A percentile compares a stretch with the other conserved stretches of the same genome.
Evolutionary conservation across 352 stramenopile species (phyloP).

Genomic region (Phytophthora kernoviae): DNA sequence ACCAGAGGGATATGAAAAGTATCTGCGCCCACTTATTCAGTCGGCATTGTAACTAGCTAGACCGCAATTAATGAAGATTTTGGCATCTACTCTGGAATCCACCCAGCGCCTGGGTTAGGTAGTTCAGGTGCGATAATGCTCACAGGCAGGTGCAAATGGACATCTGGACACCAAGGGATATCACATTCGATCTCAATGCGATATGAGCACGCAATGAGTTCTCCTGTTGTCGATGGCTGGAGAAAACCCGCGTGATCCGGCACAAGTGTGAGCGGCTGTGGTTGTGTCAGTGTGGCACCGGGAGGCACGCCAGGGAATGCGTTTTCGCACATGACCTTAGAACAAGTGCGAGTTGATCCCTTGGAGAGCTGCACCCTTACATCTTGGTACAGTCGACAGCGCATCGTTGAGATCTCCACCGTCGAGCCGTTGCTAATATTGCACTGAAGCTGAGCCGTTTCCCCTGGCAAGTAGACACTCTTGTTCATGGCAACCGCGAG

Average conservation of each 20-base stretch:
- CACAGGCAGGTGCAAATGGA: constrained; percentile 59
- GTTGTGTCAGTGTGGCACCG: constrained; percentile 41
- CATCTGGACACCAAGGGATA: constrained; percentile 68
- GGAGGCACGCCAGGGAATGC: constrained; percentile 56
- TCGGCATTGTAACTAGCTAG: constrained; percentile 20
- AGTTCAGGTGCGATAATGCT: constrained; percentile 52
- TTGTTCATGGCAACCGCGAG: constrained; percentile 77
- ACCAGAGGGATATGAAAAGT: constrained; percentile 45
- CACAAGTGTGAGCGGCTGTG: constrained; percentile 51
- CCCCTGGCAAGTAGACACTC: constrained; percentile 65
- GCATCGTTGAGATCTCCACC: constrained; percentile 65
- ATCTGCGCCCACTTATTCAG: constrained; percentile 37
- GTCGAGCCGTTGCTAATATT: constrained; percentile 64
- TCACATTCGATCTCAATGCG: constrained; percentile 70
- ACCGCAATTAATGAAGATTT: not conserved
- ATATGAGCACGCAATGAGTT: constrained; percentile 60
- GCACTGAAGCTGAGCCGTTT: constrained; percentile 66
- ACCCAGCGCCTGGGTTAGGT: constrained; percentile 22
- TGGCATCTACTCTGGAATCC: constrained; percentile 19
- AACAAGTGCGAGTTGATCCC: constrained; percentile 41
- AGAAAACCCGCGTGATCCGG: constrained; percentile 34
- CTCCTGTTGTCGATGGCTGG: constrained; percentile 52
- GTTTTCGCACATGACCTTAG: constrained; percentile 40
- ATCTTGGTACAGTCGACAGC: constrained; percentile 59
- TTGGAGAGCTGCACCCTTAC: constrained; percentile 43